Evolutionary conservation across 306 rosid genomes (phyloP), one percentile per base, ranked within the genome.

Genomic region (Dryas octopetala): DNA sequence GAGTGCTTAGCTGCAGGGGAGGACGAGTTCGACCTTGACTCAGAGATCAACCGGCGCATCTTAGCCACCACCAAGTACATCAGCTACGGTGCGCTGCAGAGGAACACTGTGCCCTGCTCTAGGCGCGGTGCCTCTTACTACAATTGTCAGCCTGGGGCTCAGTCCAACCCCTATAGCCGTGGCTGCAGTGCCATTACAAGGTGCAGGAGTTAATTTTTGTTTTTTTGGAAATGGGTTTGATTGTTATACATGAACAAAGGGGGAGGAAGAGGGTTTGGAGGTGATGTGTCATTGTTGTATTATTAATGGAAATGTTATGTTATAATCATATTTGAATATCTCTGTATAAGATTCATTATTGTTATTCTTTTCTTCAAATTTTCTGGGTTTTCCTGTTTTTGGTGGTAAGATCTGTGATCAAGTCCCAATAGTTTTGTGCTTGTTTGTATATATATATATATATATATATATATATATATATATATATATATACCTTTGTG

Each of bases 61-160:
- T 81, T 96, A 74, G 98, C 99, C 58, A 96, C 97, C 45, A 80
- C 16, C 2, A 55, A 73, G 69, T 96, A 96, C 85, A 84, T 96
- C 87, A 96, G 99, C 96, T 96, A 96, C 81, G 99, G 96, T 69
- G 98, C 99, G 75, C 83, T 96, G 28, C 90, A 83, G 91, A 92
- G 92, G 94, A 90, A 96, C 92, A 86, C 88, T 8, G 97, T 96
- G 5, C 99, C 99, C 0, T 96, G 99, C 78, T 96, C 99, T 17
- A 91, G 96, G 61, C 98, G 96, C 2, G 98, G 98, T 1, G 86
- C 97, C 0, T 93, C 98, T 28, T 93, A 93, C 82, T 93, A 96
- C 85, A 96, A 96, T 71, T 96, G 99, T 88, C 40, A 75, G 52
- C 81, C 98, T n/a, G 98, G 99, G 0, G 91, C 94, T 76, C 94